Percentiles rank a stretch among this genome's conserved stretches.
Evolutionary conservation across 1,284 basidiomycete genomes (phyloP).

Genomic region (Cutaneotrichosporon dermatis): DNA sequence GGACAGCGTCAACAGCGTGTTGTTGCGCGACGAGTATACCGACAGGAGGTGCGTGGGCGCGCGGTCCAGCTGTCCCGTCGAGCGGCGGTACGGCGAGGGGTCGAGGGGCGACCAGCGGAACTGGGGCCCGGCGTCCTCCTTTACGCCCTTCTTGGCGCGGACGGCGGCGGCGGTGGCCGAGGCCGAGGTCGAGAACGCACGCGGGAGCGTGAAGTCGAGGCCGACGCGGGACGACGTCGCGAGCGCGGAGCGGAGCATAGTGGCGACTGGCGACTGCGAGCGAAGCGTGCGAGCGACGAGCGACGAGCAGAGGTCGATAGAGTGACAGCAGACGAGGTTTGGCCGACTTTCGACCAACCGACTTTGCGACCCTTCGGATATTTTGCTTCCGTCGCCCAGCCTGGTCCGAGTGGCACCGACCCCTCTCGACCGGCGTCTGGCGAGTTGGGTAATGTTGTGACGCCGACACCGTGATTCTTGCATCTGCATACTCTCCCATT

Average conservation of each 20-base stretch:
- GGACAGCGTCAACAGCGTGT: slow-evolving; percentile 39
- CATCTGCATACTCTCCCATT: background rate
- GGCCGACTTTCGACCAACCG: background rate
- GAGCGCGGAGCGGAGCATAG: slow-evolving; percentile 9
- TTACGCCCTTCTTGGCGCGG: slow-evolving; percentile 18
- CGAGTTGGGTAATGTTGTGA: background rate
- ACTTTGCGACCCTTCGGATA: background rate
- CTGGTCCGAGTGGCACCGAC: slow-evolving; percentile 4
- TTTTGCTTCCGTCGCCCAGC: slow-evolving; percentile 5
- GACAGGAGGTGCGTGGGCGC: slow-evolving; percentile 44
- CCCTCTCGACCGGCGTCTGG: background rate
- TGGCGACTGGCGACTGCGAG: too few species aligned
- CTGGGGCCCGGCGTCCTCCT: slow-evolving; percentile 21
- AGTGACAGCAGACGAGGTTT: too few species aligned
- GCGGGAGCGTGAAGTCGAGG: slow-evolving; percentile 15
- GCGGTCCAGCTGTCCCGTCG: slow-evolving; percentile 3
- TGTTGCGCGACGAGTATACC: slow-evolving; percentile 42
- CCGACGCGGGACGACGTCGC: slow-evolving; percentile 24
- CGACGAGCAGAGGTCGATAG: too few species aligned
- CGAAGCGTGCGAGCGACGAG: too few species aligned
- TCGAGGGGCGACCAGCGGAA: slow-evolving; percentile 13
- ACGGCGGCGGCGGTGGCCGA: slow-evolving; percentile 3
- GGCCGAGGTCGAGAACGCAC: slow-evolving; percentile 3
- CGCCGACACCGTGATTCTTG: background rate
- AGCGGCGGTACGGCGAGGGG: slow-evolving; percentile 3